A percentile compares a stretch with the other conserved stretches of the same genome.
Conservation (phyloP, 1,284 basidiomycete species). For the Lignosus rhinocerotis region DNA sequence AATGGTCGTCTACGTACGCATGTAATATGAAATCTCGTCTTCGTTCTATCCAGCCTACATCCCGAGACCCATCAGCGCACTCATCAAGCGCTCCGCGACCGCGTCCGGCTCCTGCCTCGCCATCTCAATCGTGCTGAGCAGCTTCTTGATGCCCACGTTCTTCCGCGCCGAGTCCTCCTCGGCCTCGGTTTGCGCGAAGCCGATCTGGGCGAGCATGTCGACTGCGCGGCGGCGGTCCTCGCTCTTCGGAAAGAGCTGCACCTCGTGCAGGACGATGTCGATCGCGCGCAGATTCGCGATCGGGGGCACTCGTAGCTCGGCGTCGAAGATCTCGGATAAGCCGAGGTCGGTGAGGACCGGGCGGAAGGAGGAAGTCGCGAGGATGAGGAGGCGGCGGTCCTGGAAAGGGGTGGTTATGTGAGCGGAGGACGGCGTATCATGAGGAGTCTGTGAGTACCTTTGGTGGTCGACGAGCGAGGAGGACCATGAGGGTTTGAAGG, state of each 20-base stretch:
- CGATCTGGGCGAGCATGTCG: conserved; percentile 73
- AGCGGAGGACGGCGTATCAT: neutral
- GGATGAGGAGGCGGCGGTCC: conserved; percentile 89
- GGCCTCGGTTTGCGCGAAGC: conserved; percentile 58
- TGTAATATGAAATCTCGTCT: no score
- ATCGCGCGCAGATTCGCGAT: conserved; percentile 76
- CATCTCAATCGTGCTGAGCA: conserved; percentile 95
- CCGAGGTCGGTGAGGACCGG: conserved; percentile 91
- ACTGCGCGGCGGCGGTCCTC: conserved; percentile 65
- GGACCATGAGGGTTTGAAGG: conserved; percentile 88
- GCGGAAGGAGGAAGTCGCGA: conserved; percentile 91
- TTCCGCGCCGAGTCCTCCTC: conserved; percentile 44
- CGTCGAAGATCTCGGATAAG: conserved; percentile 85
- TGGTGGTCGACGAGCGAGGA: conserved; percentile 89
- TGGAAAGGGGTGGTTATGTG: conserved; percentile 32
- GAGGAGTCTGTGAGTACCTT: conserved; percentile 58
- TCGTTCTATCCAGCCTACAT: conserved; percentile 35
- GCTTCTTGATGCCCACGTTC: conserved; percentile 92
- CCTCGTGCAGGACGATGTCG: conserved; percentile 81
- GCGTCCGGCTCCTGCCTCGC: conserved; percentile 89
- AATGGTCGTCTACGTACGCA: neutral
- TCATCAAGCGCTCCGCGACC: conserved; percentile 72
- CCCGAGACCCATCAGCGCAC: conserved; percentile 65
- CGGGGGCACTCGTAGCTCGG: conserved; percentile 85
- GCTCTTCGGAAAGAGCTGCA: conserved; percentile 72